Conservation (phyloP, 305 asterid genomes). For the Withania somnifera region DNA sequence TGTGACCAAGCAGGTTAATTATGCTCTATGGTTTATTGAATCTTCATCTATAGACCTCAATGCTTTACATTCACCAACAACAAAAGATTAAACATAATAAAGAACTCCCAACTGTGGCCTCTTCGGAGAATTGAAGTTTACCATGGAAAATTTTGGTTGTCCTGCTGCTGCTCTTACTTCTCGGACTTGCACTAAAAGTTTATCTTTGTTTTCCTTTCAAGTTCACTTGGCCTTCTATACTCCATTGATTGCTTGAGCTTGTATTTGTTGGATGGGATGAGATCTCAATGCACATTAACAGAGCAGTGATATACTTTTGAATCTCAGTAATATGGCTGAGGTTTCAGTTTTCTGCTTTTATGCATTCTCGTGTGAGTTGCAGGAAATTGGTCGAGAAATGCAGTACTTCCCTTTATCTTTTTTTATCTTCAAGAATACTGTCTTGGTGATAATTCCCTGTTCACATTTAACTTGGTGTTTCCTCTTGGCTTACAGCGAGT, state of each 20-base stretch:
- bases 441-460: not conserved
- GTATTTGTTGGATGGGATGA: not conserved
- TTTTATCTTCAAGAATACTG: not conserved
- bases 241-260: not conserved
- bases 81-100: not conserved
- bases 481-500: constrained; percentile 37
- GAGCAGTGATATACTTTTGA: not conserved
- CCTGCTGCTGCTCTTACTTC: not conserved
- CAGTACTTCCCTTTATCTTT: not conserved
- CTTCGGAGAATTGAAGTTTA: not conserved
- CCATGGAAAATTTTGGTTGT: not conserved
- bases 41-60: not conserved
- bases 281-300: not conserved
- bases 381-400: not conserved
- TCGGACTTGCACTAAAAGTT: not conserved
- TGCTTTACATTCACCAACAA: not conserved
- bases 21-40: not conserved
- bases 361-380: not conserved
- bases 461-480: not conserved
- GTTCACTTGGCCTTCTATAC: not conserved
- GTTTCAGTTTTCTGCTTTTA: not conserved
- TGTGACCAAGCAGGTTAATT: not conserved
- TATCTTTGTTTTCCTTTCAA: not conserved
- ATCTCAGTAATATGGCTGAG: not conserved
- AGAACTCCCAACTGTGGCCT: not conserved